Base-by-base conservation (phyloP, 192 early-diverging fungal genomes). In the Chytriomyces sp. region DNA sequence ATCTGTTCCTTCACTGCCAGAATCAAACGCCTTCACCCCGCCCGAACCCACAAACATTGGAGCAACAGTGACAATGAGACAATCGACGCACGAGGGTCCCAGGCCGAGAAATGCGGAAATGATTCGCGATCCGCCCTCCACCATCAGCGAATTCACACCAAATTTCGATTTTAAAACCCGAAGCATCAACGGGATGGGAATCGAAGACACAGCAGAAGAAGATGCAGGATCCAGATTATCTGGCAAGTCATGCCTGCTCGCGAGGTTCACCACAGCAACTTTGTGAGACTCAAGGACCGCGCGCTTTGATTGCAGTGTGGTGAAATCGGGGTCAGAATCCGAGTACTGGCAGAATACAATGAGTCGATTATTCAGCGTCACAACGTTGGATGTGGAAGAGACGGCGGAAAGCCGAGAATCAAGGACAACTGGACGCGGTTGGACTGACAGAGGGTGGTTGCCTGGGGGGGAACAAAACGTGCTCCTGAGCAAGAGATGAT, bases 101-200 rank as follows among this genome's bases (percentile, higher is more conserved):
- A 80, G 46, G 46, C 68, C 69, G 63, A 94, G 64, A 73, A 92
- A 94, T 5, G 89, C 82, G 9, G 87, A 81, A 53, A 96, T 94
- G 16, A 96, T 80, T 28, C 77, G 75, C 0, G 92, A 87, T n/a
- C 94, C 94, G 46, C 94, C 94, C 87, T 96, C 94, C 8, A 96
- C 91, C 94, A 96, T 96, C 46, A 96, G 50, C 0, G 81, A 65
- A 10, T 64, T 45, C 9, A 93, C 86, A 28, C 85, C 79, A 64
- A 79, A 61, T 5, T 24, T 43, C 45, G 44, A 23, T 61, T 78
- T 70, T 68, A 78, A 67, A 44, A 45, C 20, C 7, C 9, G 9
- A 16, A 77, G 50, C 18, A 77, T 59, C n/a, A 24, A 20, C 2
- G 46, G 64, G 24, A 77, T 20, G 35, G 16, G 7, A 24, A 61